Percentiles rank a stretch among this genome's conserved stretches.
These are phyloP conservation scores for Cystobasidiaceae sp. DNA, from an alignment of 1,284 basidiomycete genomes.

Conservation along the genomic window DNA sequence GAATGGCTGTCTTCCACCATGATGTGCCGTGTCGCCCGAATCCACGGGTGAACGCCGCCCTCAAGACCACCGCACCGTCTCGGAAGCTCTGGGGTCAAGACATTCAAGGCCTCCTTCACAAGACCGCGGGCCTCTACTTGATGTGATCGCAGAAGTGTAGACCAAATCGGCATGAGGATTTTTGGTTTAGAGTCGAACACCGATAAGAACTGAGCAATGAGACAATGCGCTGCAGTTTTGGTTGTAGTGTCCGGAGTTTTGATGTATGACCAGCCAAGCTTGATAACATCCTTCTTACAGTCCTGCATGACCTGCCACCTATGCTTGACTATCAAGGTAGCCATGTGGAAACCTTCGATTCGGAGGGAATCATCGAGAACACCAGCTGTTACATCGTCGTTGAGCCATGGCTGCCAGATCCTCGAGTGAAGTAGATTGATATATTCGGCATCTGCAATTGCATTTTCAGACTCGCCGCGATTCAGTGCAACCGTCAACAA, in stretches of 20 bases:
- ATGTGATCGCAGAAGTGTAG: slow-evolving; percentile 78
- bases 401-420: slow-evolving; percentile 65
- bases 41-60: slow-evolving; percentile 62
- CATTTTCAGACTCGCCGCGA: slow-evolving; percentile 49
- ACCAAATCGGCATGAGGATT: slow-evolving; percentile 92
- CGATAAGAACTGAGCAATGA: slow-evolving; percentile 91
- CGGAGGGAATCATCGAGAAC: slow-evolving; percentile 73
- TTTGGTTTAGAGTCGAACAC: slow-evolving; percentile 86
- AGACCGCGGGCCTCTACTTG: slow-evolving; percentile 69
- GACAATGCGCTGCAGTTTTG: slow-evolving; percentile 87
- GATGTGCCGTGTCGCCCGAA: slow-evolving; percentile 76
- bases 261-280: slow-evolving; percentile 88
- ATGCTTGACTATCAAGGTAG: slow-evolving; percentile 80
- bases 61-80: slow-evolving; percentile 49
- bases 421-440: slow-evolving; percentile 63
- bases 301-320: slow-evolving; percentile 72
- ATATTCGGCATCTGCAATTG: slow-evolving; percentile 65
- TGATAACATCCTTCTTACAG: slow-evolving; percentile 88
- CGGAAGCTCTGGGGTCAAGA: slow-evolving; percentile 79
- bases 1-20: slow-evolving; percentile 80
- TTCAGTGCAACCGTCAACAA: slow-evolving; percentile 73
- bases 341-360: slow-evolving; percentile 86
- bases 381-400: slow-evolving; percentile 46
- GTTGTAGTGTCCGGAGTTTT: slow-evolving; percentile 81
- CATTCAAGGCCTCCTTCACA: slow-evolving; percentile 82